Percentiles rank a stretch among this genome's conserved stretches.
These are phyloP conservation scores for Cystofilobasidium ferigula DNA, from an alignment of 768 basidiomycete genomes.

Conservation along the genomic window DNA sequence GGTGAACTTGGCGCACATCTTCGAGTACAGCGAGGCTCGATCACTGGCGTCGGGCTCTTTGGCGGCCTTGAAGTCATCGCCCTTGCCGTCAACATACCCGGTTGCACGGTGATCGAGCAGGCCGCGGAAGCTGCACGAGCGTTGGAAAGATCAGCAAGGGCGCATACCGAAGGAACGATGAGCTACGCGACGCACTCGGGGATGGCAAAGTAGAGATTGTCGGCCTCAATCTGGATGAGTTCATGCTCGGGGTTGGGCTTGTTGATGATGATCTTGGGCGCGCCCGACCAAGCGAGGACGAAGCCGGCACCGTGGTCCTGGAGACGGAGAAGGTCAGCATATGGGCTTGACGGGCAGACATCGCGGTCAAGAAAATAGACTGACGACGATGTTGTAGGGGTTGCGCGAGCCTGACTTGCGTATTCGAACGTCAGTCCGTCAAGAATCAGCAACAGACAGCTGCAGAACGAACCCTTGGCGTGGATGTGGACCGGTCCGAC, in stretches of 20 bases:
- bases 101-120: slow-evolving; percentile 22
- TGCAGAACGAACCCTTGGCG: slow-evolving; percentile 64
- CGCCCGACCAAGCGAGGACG: slow-evolving; percentile 69
- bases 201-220: slow-evolving; percentile 68
- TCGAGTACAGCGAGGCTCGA: slow-evolving; percentile 39
- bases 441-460: slow-evolving; percentile 4
- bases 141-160: not conserved
- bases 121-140: slow-evolving; percentile 8
- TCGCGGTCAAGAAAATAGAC: not conserved
- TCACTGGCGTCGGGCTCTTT: not conserved
- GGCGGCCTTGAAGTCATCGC: not conserved
- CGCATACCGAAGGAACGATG: not conserved
- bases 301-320: slow-evolving; percentile 65
- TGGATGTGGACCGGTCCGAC: slow-evolving; percentile 56
- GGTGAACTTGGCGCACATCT: slow-evolving; percentile 69
- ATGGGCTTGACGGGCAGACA: no score
- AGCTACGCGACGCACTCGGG: slow-evolving; percentile 55
- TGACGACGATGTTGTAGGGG: slow-evolving; percentile 54
- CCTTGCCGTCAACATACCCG: slow-evolving; percentile 5
- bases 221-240: slow-evolving; percentile 68
- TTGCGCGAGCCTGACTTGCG: slow-evolving; percentile 58
- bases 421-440: not conserved
- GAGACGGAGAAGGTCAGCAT: not conserved
- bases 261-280: slow-evolving; percentile 58
- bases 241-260: slow-evolving; percentile 61